Evolutionary conservation across 495 filamentous ascomycete species (phyloP).

Genomic region (Penicillium lividum): DNA sequence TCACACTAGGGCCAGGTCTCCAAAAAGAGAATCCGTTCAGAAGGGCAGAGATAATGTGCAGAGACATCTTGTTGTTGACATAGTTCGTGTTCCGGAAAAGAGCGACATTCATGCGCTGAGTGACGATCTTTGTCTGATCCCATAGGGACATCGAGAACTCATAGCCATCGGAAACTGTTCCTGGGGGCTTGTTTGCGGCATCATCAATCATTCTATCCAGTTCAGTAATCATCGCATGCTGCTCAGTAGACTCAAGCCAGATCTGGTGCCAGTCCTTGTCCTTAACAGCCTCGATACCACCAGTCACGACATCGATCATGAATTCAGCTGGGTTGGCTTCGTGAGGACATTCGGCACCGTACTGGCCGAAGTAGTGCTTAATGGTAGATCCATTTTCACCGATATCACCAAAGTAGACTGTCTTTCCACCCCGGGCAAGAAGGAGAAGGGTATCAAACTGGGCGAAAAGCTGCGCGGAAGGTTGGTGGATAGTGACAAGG

Average conservation of each 20-base stretch:
- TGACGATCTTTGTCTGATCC: constrained; percentile 57
- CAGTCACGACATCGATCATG: constrained; percentile 81
- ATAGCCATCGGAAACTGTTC: constrained; percentile 36
- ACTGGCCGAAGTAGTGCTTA: constrained; percentile 75
- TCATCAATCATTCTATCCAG: constrained; percentile 55
- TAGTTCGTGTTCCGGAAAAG: constrained; percentile 66
- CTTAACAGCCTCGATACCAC: constrained; percentile 30
- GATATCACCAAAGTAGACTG: constrained; percentile 70
- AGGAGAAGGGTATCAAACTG: constrained; percentile 72
- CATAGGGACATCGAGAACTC: constrained; percentile 61
- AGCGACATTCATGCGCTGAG: constrained; percentile 58
- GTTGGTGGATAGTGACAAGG: constrained; percentile 76
- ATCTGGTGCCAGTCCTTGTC: constrained; percentile 62
- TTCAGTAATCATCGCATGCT: constrained; percentile 45
- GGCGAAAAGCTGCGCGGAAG: constrained; percentile 68
- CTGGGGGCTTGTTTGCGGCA: constrained; percentile 32
- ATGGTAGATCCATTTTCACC: constrained; percentile 52
- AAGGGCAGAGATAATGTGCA: constrained; percentile 36
- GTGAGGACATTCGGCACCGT: constrained; percentile 70
- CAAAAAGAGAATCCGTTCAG: constrained; percentile 48
- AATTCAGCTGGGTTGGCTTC: constrained; percentile 83
- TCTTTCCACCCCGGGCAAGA: constrained; percentile 67
- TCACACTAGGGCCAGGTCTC: constrained; percentile 30
- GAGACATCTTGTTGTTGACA: constrained; percentile 59
- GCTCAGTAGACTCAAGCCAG: constrained; percentile 60